Base-by-base conservation (phyloP, 1,284 basidiomycete species). In the Cryptococcus sp. region DNA sequence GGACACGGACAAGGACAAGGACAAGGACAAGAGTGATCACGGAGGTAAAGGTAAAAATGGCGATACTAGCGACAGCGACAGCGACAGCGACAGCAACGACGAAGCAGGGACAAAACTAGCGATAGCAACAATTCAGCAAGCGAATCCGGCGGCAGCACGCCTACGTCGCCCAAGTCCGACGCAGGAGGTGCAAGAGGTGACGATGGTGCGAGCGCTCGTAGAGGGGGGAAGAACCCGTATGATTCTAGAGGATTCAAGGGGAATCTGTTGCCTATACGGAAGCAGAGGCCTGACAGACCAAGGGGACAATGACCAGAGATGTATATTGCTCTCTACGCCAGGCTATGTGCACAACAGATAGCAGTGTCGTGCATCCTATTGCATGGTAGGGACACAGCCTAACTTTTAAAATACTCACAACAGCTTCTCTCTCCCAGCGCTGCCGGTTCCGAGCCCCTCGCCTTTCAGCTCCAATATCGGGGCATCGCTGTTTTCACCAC, bases 371-470 rank as follows among this genome's bases (percentile, higher is more conserved):
- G n/a, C 37, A 61, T 2, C 55, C 59, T 22, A 45, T 65, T 17
- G 67, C 66, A 53, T 69, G 68, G 68, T 64, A 67, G 46, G 68
- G 67, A 44, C 55, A 50, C 10, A 49, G 29, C 43, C 6, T 19
- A 23, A 4, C 34, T 54, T 15, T 46, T 26, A n/a, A 26, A 20
- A 25, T 17, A 29, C 40, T 55, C 46, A 65, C 39, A 65, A 40
- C 6, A 63, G 38, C 45, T 58, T 61, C 43, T 65, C 64, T 23
- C 26, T 48, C 1, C 58, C 61, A 11, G 34, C 41, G 19, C 51
- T 49, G 5, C 20, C 48, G 8, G 46, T 50, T 3, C 61, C 64
- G 16, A 61, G 15, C 15, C 59, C 61, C 23, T 50, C 47, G 15
- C 58, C 61, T 38, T 58, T 54, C 13, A 65, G n/a, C 46, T 61